These are phyloP conservation scores for Magnusiomyces tetraspermus DNA, from an alignment of 1,139 yeast genomes.

Conservation along the genomic window DNA sequence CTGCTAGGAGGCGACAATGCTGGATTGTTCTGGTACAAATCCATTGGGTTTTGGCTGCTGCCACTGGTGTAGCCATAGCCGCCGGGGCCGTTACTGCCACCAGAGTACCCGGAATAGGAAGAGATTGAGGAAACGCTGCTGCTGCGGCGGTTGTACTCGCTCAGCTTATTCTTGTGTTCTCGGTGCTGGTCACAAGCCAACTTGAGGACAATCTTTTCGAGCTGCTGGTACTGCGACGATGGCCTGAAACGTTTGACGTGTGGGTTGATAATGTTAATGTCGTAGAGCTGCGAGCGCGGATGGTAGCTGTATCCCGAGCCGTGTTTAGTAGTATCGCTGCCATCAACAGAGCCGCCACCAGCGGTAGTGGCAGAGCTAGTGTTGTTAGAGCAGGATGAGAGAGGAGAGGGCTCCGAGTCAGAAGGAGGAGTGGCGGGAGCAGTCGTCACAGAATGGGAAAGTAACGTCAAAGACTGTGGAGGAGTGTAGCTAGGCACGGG, in stretches of 20 bases:
- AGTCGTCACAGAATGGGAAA: not conserved
- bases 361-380: not conserved
- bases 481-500: not conserved
- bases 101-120: too few species aligned
- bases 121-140: too few species aligned
- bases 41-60: too few species aligned
- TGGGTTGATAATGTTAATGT: conserved; percentile 4
- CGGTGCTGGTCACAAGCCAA: conserved; percentile 1
- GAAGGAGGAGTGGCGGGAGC: conserved; percentile 1
- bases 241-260: conserved; percentile 2
- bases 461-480: not conserved
- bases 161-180: not conserved
- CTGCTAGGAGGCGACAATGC: too few species aligned
- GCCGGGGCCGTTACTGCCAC: too few species aligned
- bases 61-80: too few species aligned
- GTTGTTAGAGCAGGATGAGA: not conserved
- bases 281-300: not conserved
- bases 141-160: not conserved
- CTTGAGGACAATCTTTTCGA: conserved; percentile 1
- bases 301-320: not conserved
- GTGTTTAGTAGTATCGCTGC: too few species aligned
- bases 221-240: conserved; percentile 3
- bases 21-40: too few species aligned
- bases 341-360: not conserved
- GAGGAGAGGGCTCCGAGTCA: not conserved